phyloP scores from a whole-genome alignment of 2,329 filamentous ascomycete species.

The Ophiosphaerella korrae region DNA sequence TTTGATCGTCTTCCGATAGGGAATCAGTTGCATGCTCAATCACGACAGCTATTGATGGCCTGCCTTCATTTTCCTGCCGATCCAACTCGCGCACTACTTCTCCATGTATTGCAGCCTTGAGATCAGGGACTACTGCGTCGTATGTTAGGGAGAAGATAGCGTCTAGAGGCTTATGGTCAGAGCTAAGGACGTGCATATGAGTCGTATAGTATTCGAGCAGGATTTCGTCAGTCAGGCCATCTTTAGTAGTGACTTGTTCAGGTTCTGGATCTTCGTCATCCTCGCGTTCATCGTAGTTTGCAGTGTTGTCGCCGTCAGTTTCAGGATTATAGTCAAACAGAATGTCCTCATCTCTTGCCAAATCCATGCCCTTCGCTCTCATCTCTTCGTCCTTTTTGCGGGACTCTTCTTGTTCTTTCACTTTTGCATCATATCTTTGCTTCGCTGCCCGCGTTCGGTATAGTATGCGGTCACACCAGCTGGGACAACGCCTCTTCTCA shows the following conservation, averaged over 20 bases:
- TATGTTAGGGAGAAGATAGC: conserved; percentile 85
- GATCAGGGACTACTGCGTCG: conserved; percentile 80
- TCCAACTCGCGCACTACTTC: conserved; percentile 90
- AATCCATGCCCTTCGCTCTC: conserved; percentile 76
- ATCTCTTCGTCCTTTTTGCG: conserved; percentile 82
- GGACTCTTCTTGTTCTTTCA: conserved; percentile 68
- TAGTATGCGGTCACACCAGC: conserved; percentile 95
- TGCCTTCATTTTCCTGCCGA: conserved; percentile 85
- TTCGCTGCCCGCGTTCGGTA: conserved; percentile 78
- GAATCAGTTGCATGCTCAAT: conserved; percentile 62
- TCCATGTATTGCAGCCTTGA: conserved; percentile 82
- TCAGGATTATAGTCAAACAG: conserved; percentile 91
- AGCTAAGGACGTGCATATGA: conserved; percentile 87
- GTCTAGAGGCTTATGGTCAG: conserved; percentile 91
- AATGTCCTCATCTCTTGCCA: conserved; percentile 78
- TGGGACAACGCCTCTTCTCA: conserved; percentile 89
- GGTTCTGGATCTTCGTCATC: conserved; percentile 49
- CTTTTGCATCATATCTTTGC: conserved; percentile 66
- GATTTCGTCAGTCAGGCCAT: conserved; percentile 62
- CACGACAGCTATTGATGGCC: conserved; percentile 81
- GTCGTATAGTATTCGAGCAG: conserved; percentile 75
- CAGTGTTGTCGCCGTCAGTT: conserved; percentile 64
- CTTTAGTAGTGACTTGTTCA: conserved; percentile 61
- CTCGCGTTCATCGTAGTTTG: conserved; percentile 42
- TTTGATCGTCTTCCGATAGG: conserved; percentile 15